Conservation (phyloP, 2,329 filamentous ascomycete genomes). For the Colletotrichum filicis region DNA sequence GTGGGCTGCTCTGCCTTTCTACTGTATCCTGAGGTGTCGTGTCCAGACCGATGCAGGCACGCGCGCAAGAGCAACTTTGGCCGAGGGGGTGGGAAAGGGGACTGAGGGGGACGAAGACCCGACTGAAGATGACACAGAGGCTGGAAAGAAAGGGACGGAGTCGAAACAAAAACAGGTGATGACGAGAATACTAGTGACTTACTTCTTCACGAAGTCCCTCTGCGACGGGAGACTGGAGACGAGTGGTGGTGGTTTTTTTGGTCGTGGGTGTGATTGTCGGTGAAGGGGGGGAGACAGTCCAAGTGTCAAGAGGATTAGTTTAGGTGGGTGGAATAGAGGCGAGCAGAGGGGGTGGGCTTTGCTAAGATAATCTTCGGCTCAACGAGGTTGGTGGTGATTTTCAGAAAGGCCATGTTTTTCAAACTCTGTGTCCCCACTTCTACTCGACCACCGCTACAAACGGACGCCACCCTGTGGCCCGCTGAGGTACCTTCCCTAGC, state of each 20-base stretch:
- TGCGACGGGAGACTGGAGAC: slow-evolving; percentile 21
- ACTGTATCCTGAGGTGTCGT: slow-evolving; percentile 35
- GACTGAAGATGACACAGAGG: slow-evolving; percentile 25
- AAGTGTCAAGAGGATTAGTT: slow-evolving; percentile 33
- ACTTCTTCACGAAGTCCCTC: slow-evolving; percentile 34
- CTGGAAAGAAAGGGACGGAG: background rate
- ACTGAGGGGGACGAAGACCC: slow-evolving; percentile 14
- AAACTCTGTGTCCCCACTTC: slow-evolving; percentile 36
- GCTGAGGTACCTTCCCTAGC: slow-evolving; percentile 18
- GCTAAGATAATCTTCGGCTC: slow-evolving; percentile 33
- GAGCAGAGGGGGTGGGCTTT: slow-evolving; percentile 34
- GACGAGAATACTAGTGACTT: slow-evolving; percentile 6
- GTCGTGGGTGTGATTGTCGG: slow-evolving; percentile 33
- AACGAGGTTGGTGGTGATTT: slow-evolving; percentile 40
- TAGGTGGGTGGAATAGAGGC: slow-evolving; percentile 28
- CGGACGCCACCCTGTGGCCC: slow-evolving; percentile 27
- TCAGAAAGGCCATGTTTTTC: slow-evolving; percentile 37
- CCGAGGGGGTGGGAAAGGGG: slow-evolving; percentile 24
- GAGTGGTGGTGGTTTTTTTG: slow-evolving; percentile 3
- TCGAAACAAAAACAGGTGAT: slow-evolving; percentile 2
- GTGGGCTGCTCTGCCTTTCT: slow-evolving; percentile 29
- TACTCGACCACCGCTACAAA: slow-evolving; percentile 32
- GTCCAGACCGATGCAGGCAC: slow-evolving; percentile 34
- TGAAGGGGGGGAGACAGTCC: slow-evolving; percentile 33
- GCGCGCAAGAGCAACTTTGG: slow-evolving; percentile 34